These are phyloP conservation scores for Cutaneotrichosporon curvatum DNA, from an alignment of 1,284 basidiomycete genomes.

Conservation along the genomic window DNA sequence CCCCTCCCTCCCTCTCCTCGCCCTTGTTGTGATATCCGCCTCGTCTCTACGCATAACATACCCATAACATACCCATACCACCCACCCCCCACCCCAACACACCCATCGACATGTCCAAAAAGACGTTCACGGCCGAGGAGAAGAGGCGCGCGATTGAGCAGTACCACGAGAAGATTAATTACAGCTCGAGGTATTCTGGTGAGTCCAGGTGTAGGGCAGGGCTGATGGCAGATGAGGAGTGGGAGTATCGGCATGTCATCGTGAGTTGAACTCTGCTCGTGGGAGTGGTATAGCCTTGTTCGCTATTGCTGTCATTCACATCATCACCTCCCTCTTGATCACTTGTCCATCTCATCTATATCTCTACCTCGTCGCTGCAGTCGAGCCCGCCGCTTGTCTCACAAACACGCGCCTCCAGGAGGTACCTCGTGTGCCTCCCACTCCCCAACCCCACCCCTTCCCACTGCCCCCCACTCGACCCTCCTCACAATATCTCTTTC, in stretches of 20 bases:
- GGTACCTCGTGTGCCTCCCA: too few relatives aligned
- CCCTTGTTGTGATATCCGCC: too few relatives aligned
- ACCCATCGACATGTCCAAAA: conserved; percentile 38
- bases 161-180: conserved; percentile 45
- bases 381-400: too few relatives aligned
- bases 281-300: background rate
- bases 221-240: conserved; percentile 36
- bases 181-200: conserved; percentile 40
- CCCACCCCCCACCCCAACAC: background rate
- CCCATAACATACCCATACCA: background rate
- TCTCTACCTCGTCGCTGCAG: too few relatives aligned
- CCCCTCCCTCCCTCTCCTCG: too few relatives aligned
- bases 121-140: conserved; percentile 40
- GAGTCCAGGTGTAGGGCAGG: conserved; percentile 10
- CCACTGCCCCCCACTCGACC: too few relatives aligned
- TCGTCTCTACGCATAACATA: too few relatives aligned
- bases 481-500: too few relatives aligned
- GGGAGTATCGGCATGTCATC: conserved; percentile 47
- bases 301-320: background rate
- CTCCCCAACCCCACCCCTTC: too few relatives aligned
- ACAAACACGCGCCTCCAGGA: too few relatives aligned
- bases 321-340: too few relatives aligned
- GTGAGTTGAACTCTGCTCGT: conserved; percentile 22
- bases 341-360: too few relatives aligned
- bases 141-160: conserved; percentile 44